A percentile compares a stretch with the other conserved stretches of the same genome.
Evolutionary conservation across 2,329 filamentous ascomycete genomes (phyloP).

Genomic region (Intubia oerlemansii): DNA sequence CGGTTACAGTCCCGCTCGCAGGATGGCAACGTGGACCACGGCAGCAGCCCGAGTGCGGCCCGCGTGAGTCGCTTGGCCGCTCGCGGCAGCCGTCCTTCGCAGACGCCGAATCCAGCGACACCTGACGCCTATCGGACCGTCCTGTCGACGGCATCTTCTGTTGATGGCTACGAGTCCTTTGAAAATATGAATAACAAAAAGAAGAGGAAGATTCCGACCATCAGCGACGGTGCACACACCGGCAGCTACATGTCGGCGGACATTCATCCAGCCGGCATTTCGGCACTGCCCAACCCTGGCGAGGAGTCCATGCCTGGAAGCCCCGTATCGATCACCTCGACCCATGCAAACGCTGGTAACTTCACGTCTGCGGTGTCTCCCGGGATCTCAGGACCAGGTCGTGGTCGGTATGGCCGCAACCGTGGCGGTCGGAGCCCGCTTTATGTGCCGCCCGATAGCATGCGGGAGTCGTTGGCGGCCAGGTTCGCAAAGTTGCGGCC

Average conservation of each 20-base stretch:
- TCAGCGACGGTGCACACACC: constrained; percentile 40
- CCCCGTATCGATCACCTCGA: constrained; percentile 1
- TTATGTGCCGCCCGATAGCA: constrained; percentile 35
- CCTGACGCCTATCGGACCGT: constrained; percentile 21
- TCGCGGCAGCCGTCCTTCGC: constrained; percentile 2
- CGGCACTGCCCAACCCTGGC: constrained; percentile 6
- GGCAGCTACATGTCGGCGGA: constrained; percentile 19
- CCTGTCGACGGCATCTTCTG: constrained; percentile 46
- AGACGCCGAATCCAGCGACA: constrained; percentile 1
- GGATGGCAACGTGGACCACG: too few relatives aligned
- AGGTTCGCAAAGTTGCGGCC: constrained; percentile 24
- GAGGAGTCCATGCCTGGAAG: constrained; percentile 3
- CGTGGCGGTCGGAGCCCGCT: constrained; percentile 40
- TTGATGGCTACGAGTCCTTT: constrained; percentile 88
- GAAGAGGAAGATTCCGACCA: constrained; percentile 91
- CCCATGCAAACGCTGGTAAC: constrained; percentile 17
- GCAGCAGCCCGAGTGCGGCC: not conserved
- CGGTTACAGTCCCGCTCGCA: too few relatives aligned
- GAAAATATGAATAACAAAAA: constrained; percentile 99
- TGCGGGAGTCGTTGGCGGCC: constrained; percentile 30
- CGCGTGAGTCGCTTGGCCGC: constrained; percentile 4
- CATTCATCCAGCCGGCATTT: constrained; percentile 11
- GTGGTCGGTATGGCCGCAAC: constrained; percentile 59
- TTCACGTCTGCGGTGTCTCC: constrained; percentile 26
- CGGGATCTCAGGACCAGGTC: constrained; percentile 65